Evolutionary conservation across 108 stramenopile genomes (phyloP), one percentile per base, ranked within the genome.

Genomic region (Fistulifera pelliculosa): DNA sequence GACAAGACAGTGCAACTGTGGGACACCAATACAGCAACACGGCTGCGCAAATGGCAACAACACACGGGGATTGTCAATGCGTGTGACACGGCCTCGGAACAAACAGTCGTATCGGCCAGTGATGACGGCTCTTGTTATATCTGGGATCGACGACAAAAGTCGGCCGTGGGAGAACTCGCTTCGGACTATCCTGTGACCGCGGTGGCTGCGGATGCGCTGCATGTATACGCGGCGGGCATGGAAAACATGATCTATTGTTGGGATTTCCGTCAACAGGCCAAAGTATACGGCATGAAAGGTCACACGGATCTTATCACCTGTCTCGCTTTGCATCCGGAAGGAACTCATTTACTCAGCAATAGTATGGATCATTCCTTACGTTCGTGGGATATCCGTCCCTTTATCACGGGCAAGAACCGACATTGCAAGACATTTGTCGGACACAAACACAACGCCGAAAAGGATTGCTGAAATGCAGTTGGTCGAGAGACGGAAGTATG

Each of bases 221-320:
- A 38, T 38, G 84, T 91, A 10, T 90, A 77, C 53, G 73, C 88
- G 21, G 89, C 74, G 18, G 94, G 94, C 2, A 78, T 95, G 55
- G 94, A 95, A 52, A 83, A 89, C 47, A 63, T 62, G n/a, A 88
- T 94, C 60, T 63, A 56, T 21, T 76, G 73, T 0, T 93, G 86
- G 84, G 94, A 94, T 68, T 52, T 83, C 22, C 41, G 23, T 3
- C 16, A 19, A 21, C 44, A 19, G 11, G 21, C 44, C 44, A 21
- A 45, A 17, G 44, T 45, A 11, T 80, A 66, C 64, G 64, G 61
- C 31, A 69, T 93, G 64, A 77, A 81, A 59, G 94, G 87, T 7
- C 94, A 93, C 50, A 52, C 23, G 16, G 87, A 95, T 57, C 89
- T 83, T 14, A 75, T 95, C 41, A 95, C 91, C 14, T 85, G 84